Evolutionary conservation across 148 eudicot species (phyloP).

Genomic region (Rhododendron mucronatum): DNA sequence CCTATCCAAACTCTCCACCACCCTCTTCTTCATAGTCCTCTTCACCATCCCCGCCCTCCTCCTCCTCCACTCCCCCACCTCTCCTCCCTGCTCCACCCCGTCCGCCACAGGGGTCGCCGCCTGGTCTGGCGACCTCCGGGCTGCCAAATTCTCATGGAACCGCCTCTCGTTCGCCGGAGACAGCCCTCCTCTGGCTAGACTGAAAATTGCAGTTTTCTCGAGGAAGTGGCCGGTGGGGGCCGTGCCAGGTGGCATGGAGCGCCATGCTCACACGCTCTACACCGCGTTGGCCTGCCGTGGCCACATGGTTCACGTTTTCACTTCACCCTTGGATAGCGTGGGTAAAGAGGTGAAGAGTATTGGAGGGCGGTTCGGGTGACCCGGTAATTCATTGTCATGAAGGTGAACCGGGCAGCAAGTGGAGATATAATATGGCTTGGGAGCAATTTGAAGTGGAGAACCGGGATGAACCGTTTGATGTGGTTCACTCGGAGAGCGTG

Average conservation of each 20-base stretch:
- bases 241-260: constrained; percentile 87
- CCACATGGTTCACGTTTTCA: constrained; percentile 65
- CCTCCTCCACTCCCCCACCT: constrained; percentile 47
- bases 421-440: constrained; percentile 87
- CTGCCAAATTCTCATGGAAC: constrained; percentile 72
- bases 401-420: constrained; percentile 48
- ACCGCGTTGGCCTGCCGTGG: constrained; percentile 58
- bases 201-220: constrained; percentile 69
- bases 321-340: constrained; percentile 40
- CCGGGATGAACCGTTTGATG: constrained; percentile 46
- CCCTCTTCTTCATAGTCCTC: constrained; percentile 54
- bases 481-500: constrained; percentile 81
- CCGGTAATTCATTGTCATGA: constrained; percentile 63
- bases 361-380: background rate
- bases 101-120: constrained; percentile 10
- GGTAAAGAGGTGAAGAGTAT: background rate
- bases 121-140: constrained; percentile 66
- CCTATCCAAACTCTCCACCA: constrained; percentile 47
- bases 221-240: constrained; percentile 69
- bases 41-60: constrained; percentile 62
- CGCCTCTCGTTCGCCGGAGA: constrained; percentile 25
- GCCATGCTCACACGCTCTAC: constrained; percentile 73
- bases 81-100: constrained; percentile 26
- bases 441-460: constrained; percentile 66
- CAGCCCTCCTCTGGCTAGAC: constrained; percentile 20